Base-by-base conservation (phyloP, 768 basidiomycete species). In the Boletus sp. region DNA sequence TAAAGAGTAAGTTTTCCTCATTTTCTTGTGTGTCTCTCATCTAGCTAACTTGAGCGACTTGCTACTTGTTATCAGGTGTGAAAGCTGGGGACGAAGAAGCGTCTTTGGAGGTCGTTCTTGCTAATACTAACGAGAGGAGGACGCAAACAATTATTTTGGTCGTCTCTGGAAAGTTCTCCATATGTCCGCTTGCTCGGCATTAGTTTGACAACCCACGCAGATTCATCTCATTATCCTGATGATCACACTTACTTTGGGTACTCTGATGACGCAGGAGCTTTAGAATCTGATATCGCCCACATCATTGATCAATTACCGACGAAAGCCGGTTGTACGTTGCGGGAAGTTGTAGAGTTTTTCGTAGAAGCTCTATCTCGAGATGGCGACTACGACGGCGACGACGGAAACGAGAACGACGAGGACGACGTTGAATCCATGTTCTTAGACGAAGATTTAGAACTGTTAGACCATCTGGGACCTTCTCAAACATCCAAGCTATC, bases 161-260 rank as follows among this genome's bases (percentile, higher is more conserved):
- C 32, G 72, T 83, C 29, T 80, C 84, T 42, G 84, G 83, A 78
- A 61, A 40, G 76, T 63, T 18, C 5, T 18, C 45, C 17, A 12
- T 12, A 14, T n/a, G 11, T 7, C n/a, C 2, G 5, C 17, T 35
- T 24, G 11, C 18, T 35, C n/a, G 29, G 5, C 35, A 29, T 35
- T 9, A 10, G 32, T 30, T 37, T 60, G 29, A 58, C 8, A 33
- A 49, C n/a, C n/a, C 24, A 49, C 41, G 18, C 58, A 86, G 86
- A 87, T 62, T 81, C 85, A 2, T 83, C 86, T 10, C 83, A 85
- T 50, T 90, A 90, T 64, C 88, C 88, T 1, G 71, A 72, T 29
- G 75, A 72, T 56, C 87, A 89, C 65, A 75, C 77, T 0, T 78
- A 80, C 52, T 80, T 87, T 62, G 78, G 83, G 50, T 85, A 82